Conservation (phyloP, 768 basidiomycete species). For the Kwoniella bestiolae region DNA sequence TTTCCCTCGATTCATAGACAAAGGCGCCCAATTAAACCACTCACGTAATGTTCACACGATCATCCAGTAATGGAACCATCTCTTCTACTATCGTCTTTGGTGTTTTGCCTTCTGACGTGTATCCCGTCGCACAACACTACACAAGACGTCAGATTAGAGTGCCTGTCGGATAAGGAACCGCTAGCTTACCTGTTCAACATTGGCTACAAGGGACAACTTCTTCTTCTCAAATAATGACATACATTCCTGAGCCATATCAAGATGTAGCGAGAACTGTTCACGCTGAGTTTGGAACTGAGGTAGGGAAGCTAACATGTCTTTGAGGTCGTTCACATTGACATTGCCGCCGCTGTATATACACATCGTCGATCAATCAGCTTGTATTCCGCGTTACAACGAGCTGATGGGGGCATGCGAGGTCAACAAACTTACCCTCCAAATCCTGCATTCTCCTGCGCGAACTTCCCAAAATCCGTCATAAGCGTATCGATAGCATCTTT, state of each 20-base stretch:
- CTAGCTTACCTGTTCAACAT: slow-evolving; percentile 78
- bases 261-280: slow-evolving; percentile 93
- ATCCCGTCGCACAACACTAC: slow-evolving; percentile 90
- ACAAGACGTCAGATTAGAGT: background rate
- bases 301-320: slow-evolving; percentile 94
- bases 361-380: slow-evolving; percentile 8
- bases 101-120: slow-evolving; percentile 88
- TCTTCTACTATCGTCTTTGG: slow-evolving; percentile 95
- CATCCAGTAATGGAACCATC: slow-evolving; percentile 95
- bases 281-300: slow-evolving; percentile 94
- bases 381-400: slow-evolving; percentile 14
- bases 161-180: too few relatives aligned
- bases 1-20: background rate
- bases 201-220: slow-evolving; percentile 78
- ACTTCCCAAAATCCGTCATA: slow-evolving; percentile 93
- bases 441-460: slow-evolving; percentile 89
- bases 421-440: slow-evolving; percentile 82
- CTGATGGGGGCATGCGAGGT: too few relatives aligned
- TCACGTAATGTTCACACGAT: slow-evolving; percentile 74
- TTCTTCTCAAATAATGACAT: slow-evolving; percentile 91
- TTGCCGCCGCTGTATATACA: slow-evolving; percentile 67
- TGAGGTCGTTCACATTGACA: slow-evolving; percentile 93
- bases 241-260: slow-evolving; percentile 97
- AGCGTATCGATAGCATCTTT: slow-evolving; percentile 96
- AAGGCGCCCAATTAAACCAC: slow-evolving; percentile 34